These are phyloP conservation scores for Zasmidium angulare DNA, from an alignment of 2,329 filamentous ascomycete genomes.

Conservation along the genomic window DNA sequence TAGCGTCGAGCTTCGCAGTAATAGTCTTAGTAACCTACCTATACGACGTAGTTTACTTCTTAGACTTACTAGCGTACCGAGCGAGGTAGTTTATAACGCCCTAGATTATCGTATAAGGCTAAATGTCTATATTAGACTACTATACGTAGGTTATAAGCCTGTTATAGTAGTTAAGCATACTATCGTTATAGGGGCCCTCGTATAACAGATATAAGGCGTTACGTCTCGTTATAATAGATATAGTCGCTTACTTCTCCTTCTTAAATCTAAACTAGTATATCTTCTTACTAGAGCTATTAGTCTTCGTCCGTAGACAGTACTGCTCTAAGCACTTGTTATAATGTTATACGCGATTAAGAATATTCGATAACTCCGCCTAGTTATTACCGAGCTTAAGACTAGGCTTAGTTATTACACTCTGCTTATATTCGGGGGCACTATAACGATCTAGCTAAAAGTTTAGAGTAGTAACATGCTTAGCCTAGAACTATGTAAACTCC, in stretches of 20 bases:
- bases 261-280: neutral
- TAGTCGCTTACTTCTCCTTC: too few species aligned
- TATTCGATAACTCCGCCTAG: neutral
- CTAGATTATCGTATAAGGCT: neutral
- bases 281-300: neutral
- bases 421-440: neutral
- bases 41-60: neutral
- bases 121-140: neutral
- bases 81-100: neutral
- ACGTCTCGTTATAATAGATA: too few species aligned
- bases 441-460: neutral
- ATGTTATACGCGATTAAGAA: neutral
- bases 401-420: neutral
- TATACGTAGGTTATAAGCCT: neutral
- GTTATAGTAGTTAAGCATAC: neutral
- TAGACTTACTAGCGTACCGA: neutral
- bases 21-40: neutral
- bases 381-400: neutral
- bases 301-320: neutral
- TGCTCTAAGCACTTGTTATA: neutral
- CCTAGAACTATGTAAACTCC: neutral
- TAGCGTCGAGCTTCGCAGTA: neutral
- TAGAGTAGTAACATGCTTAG: neutral
- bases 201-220: too few species aligned
- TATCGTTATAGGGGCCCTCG: neutral